Conservation (phyloP, 2,329 filamentous ascomycete species). For the Hypoxylon sp. region DNA sequence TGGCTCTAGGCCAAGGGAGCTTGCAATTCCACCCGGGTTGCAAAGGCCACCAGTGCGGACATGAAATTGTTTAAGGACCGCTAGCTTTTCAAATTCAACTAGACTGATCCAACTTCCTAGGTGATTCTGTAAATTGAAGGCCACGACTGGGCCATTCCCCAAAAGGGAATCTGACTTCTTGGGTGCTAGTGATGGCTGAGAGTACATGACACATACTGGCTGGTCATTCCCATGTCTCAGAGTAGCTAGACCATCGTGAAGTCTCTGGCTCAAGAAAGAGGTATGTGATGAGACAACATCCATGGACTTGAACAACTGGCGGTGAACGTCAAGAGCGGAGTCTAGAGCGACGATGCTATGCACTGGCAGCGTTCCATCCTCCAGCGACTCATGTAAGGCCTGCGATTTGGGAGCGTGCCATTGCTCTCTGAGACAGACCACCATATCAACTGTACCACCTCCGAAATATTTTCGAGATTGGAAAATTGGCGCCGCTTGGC, state of each 20-base stretch:
- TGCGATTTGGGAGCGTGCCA: conserved; percentile 84
- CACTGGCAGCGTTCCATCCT: conserved; percentile 91
- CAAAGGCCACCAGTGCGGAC: conserved; percentile 90
- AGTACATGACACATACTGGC: conserved; percentile 76
- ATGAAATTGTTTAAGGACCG: conserved; percentile 81
- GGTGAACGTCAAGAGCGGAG: conserved; percentile 77
- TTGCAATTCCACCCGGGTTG: conserved; percentile 88
- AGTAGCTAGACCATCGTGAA: conserved; percentile 68
- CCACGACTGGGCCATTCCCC: conserved; percentile 78
- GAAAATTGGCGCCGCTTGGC: conserved; percentile 73
- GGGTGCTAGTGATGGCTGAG: conserved; percentile 48
- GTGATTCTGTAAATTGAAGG: conserved; percentile 83
- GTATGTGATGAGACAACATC: conserved; percentile 77
- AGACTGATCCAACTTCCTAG: conserved; percentile 81
- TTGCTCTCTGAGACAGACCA: conserved; percentile 78
- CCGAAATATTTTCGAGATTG: conserved; percentile 84
- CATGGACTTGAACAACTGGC: conserved; percentile 78
- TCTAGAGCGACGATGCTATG: conserved; percentile 90
- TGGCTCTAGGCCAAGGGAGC: conserved; percentile 76
- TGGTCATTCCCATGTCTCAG: conserved; percentile 77
- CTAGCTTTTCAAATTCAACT: conserved; percentile 87
- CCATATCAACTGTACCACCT: conserved; percentile 93
- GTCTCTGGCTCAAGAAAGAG: conserved; percentile 67
- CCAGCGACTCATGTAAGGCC: conserved; percentile 81
- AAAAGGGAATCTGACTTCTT: conserved; percentile 43